These are phyloP conservation scores for Kazachstania viticola DNA, from an alignment of 805 yeast genomes.

Conservation along the genomic window DNA sequence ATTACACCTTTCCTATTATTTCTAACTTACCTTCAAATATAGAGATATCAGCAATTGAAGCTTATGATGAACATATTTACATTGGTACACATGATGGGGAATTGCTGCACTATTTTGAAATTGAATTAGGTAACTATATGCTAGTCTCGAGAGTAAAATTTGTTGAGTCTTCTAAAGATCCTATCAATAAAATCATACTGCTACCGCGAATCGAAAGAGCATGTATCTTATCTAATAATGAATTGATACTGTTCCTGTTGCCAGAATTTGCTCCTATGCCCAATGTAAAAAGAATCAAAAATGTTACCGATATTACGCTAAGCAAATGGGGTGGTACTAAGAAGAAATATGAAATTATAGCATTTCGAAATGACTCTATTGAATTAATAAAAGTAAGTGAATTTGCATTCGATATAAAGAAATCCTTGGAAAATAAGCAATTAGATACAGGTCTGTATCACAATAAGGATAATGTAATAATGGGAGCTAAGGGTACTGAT, in stretches of 20 bases:
- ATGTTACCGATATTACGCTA: slow-evolving; percentile 12
- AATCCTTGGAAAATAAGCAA: slow-evolving; percentile 7
- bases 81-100: slow-evolving; percentile 24
- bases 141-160: slow-evolving; percentile 23
- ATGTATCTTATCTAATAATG: slow-evolving; percentile 12
- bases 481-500: slow-evolving; percentile 14
- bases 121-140: slow-evolving; percentile 22
- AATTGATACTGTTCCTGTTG: slow-evolving; percentile 16
- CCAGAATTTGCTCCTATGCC: slow-evolving; percentile 28
- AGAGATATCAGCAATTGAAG: slow-evolving; percentile 17
- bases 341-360: slow-evolving; percentile 7
- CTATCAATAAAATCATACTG: slow-evolving; percentile 18
- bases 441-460: slow-evolving; percentile 4
- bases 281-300: slow-evolving; percentile 9
- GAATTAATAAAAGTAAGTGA: slow-evolving; percentile 7
- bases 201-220: slow-evolving; percentile 23
- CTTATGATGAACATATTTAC: slow-evolving; percentile 23
- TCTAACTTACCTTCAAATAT: slow-evolving; percentile 16
- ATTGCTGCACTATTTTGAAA: slow-evolving; percentile 25
- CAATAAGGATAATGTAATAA: slow-evolving; percentile 6
- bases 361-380: slow-evolving; percentile 7
- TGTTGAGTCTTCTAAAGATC: slow-evolving; percentile 6
- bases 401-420: slow-evolving; percentile 3
- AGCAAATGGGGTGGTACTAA: not conserved
- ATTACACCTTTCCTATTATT: slow-evolving; percentile 16